phyloP scores from a whole-genome alignment of 2,329 filamentous ascomycete genomes.

The Orbilia ellipsospora region DNA sequence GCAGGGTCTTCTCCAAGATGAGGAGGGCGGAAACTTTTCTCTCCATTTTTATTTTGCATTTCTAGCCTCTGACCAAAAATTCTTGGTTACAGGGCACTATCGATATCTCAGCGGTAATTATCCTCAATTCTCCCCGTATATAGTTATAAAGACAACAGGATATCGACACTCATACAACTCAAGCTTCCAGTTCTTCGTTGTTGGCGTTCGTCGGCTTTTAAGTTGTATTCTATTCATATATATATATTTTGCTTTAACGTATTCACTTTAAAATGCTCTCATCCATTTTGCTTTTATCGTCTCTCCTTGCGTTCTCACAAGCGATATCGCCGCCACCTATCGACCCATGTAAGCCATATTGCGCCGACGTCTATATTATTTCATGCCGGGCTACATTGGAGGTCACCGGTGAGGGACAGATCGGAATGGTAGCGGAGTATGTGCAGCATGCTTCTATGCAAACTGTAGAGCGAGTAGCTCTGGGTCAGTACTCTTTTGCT shows the following conservation, averaged over 20 bases:
- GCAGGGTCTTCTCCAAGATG: slow-evolving; percentile 19
- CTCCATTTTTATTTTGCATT: neutral
- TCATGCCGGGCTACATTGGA: slow-evolving; percentile 50
- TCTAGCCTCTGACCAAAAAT: neutral
- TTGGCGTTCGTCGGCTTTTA: slow-evolving; percentile 8
- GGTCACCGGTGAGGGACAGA: slow-evolving; percentile 43
- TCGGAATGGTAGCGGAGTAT: slow-evolving; percentile 44
- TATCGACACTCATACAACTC: neutral
- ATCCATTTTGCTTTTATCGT: slow-evolving; percentile 31
- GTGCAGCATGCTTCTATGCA: slow-evolving; percentile 31
- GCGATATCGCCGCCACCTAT: slow-evolving; percentile 53
- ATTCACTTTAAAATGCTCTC: slow-evolving; percentile 25
- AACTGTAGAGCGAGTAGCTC: slow-evolving; percentile 41
- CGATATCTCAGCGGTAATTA: neutral
- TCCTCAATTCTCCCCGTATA: neutral
- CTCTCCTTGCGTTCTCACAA: slow-evolving; percentile 50
- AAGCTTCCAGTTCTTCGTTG: no score
- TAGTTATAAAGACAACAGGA: neutral
- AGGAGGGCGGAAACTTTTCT: slow-evolving; percentile 30
- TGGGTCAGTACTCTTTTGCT: slow-evolving; percentile 19
- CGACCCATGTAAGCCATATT: slow-evolving; percentile 43
- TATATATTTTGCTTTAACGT: neutral
- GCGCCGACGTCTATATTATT: slow-evolving; percentile 47
- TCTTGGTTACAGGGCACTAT: neutral
- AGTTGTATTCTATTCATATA: neutral